phyloP scores from a whole-genome alignment of 306 rosid genomes.

The Cucurbita ficifolia region DNA sequence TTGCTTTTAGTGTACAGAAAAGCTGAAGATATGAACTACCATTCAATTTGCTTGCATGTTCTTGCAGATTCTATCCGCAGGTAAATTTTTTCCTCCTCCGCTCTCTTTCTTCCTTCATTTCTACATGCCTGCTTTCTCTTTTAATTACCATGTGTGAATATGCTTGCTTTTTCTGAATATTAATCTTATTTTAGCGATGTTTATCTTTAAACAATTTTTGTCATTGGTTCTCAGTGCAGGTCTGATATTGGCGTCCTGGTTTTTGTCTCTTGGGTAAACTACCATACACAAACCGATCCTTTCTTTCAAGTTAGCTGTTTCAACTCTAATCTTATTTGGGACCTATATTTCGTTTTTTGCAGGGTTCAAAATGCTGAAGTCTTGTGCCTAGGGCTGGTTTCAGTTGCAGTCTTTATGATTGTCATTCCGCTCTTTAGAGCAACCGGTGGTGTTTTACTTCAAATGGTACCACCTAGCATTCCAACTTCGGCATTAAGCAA shows the following conservation, averaged over 20 bases:
- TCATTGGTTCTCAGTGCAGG: conserved; percentile 82
- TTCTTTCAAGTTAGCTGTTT: not conserved
- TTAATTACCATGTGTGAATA: not conserved
- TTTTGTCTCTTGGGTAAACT: conserved; percentile 75
- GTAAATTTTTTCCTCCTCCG: conserved; percentile 19
- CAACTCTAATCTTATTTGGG: conserved; percentile 10
- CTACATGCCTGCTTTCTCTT: not conserved
- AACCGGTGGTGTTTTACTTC: conserved; percentile 82
- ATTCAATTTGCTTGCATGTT: conserved; percentile 82
- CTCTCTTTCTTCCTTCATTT: conserved; percentile 4
- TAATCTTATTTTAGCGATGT: not conserved
- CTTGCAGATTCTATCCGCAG: conserved; percentile 98
- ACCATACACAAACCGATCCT: conserved; percentile 1
- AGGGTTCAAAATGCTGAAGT: conserved; percentile 98
- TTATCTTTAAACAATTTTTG: conserved; percentile 25
- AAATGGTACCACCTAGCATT: conserved; percentile 87
- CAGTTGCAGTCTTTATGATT: conserved; percentile 72
- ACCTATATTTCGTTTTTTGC: conserved; percentile 12
- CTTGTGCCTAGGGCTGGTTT: conserved; percentile 85
- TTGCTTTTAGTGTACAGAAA: conserved; percentile 72
- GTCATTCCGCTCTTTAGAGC: conserved; percentile 90
- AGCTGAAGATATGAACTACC: conserved; percentile 96
- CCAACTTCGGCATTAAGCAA: conserved; percentile 82
- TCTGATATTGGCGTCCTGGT: conserved; percentile 90
- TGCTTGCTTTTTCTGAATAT: not conserved